Percentiles rank a stretch among this genome's conserved stretches.
phyloP scores from a whole-genome alignment of 2,329 filamentous ascomycete genomes.

The Diplocarpon rosae region DNA sequence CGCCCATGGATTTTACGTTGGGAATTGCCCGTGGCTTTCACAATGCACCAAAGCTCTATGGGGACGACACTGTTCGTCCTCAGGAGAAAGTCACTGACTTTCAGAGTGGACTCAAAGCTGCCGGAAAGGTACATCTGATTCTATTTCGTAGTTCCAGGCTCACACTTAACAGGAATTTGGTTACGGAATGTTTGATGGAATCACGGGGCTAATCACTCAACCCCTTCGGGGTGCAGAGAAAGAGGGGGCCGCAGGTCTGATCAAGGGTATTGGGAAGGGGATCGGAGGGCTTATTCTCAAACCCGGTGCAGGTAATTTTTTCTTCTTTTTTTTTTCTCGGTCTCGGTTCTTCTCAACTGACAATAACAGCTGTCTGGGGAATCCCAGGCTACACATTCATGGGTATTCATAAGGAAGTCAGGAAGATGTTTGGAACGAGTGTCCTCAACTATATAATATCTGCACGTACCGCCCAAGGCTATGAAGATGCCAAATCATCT shows the following conservation, averaged over 20 bases:
- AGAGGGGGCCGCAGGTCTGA: constrained; percentile 52
- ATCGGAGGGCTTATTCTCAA: constrained; percentile 74
- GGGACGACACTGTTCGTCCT: constrained; percentile 54
- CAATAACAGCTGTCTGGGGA: constrained; percentile 45
- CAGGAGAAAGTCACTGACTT: constrained; percentile 50
- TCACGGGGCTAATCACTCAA: constrained; percentile 49
- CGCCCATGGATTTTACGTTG: constrained; percentile 38
- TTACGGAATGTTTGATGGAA: constrained; percentile 52
- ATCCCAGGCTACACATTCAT: constrained; percentile 76
- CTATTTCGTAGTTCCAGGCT: neutral
- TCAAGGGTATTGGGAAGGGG: constrained; percentile 75
- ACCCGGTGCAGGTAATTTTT: constrained; percentile 57
- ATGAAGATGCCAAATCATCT: constrained; percentile 47
- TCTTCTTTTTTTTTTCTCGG: neutral
- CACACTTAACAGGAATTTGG: constrained; percentile 41
- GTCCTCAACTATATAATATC: constrained; percentile 72
- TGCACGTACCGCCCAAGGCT: constrained; percentile 65
- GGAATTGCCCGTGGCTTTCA: constrained; percentile 58
- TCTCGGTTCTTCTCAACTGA: constrained; percentile 1
- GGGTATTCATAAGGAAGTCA: constrained; percentile 67
- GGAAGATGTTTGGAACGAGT: constrained; percentile 57
- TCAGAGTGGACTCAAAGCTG: constrained; percentile 49
- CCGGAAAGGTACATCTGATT: constrained; percentile 28
- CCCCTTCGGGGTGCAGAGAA: constrained; percentile 50
- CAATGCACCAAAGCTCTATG: constrained; percentile 54